phyloP scores from a whole-genome alignment of 129 eudicot genomes.

The Scalesia atractyloides region DNA sequence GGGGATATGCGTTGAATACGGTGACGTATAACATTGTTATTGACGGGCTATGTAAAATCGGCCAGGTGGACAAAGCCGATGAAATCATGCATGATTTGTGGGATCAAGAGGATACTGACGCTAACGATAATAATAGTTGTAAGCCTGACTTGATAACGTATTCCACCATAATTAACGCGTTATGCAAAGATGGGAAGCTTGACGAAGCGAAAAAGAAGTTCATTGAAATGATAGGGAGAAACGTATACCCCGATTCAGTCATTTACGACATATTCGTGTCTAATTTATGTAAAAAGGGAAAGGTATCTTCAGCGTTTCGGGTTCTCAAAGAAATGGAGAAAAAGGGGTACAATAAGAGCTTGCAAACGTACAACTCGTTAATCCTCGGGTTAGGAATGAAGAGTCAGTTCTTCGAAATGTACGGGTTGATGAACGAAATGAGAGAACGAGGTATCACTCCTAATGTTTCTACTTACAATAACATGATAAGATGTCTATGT shows the following conservation, averaged over 20 bases:
- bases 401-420: constrained; percentile 88
- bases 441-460: constrained; percentile 77
- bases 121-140: constrained; percentile 41
- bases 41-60: constrained; percentile 75
- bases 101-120: constrained; percentile 63
- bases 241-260: constrained; percentile 73
- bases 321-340: constrained; percentile 98
- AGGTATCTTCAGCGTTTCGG: constrained; percentile 81
- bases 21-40: constrained; percentile 88
- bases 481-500: constrained; percentile 65
- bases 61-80: constrained; percentile 79
- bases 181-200: constrained; percentile 79
- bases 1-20: constrained; percentile 58
- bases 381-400: constrained; percentile 70
- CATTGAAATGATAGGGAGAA: constrained; percentile 73
- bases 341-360: constrained; percentile 67
- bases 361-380: constrained; percentile 83
- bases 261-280: constrained; percentile 62
- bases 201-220: constrained; percentile 91
- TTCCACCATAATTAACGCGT: constrained; percentile 65
- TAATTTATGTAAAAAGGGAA: constrained; percentile 68
- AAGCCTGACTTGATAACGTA: constrained; percentile 84
- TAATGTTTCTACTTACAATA: constrained; percentile 72
- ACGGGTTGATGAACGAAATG: constrained; percentile 87
- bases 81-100: constrained; percentile 73